Conservation (phyloP, 1,139 yeast genomes). For the Sugiyamaella castrensis region DNA sequence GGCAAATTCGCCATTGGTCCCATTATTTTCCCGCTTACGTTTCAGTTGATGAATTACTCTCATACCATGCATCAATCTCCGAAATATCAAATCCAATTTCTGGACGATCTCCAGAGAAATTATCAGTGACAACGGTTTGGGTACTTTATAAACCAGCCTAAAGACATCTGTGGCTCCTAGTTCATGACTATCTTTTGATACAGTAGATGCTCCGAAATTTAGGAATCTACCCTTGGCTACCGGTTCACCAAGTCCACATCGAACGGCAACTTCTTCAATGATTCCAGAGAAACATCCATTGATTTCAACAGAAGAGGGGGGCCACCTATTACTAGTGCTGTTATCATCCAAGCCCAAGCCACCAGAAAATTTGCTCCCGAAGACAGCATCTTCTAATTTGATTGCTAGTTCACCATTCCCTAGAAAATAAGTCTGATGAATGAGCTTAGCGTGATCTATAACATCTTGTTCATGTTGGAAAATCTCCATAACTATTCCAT, state of each 20-base stretch:
- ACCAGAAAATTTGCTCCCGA: conserved; percentile 11
- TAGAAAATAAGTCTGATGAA: conserved; percentile 20
- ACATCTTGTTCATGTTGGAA: conserved; percentile 17
- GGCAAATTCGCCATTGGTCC: neutral
- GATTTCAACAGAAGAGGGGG: conserved; percentile 21
- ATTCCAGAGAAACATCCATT: conserved; percentile 20
- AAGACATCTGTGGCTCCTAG: conserved; percentile 1
- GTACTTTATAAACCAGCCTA: conserved; percentile 20
- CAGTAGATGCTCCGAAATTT: conserved; percentile 21
- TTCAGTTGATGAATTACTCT: conserved; percentile 18
- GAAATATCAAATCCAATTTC: conserved; percentile 18
- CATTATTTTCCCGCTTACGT: conserved; percentile 2
- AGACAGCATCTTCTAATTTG: conserved; percentile 21
- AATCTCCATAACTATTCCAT: conserved; percentile 19
- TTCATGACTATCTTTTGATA: neutral
- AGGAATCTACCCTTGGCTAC: conserved; percentile 15
- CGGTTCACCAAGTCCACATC: conserved; percentile 6
- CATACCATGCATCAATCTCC: conserved; percentile 17
- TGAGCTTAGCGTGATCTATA: conserved; percentile 16
- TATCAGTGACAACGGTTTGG: conserved; percentile 23
- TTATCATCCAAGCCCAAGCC: conserved; percentile 14
- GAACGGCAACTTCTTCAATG: conserved; percentile 15
- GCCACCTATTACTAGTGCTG: conserved; percentile 18
- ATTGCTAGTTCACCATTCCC: conserved; percentile 21
- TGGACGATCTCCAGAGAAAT: conserved; percentile 14